Conservation (phyloP, 805 yeast species). For the Wickerhamomyces pijperi region DNA sequence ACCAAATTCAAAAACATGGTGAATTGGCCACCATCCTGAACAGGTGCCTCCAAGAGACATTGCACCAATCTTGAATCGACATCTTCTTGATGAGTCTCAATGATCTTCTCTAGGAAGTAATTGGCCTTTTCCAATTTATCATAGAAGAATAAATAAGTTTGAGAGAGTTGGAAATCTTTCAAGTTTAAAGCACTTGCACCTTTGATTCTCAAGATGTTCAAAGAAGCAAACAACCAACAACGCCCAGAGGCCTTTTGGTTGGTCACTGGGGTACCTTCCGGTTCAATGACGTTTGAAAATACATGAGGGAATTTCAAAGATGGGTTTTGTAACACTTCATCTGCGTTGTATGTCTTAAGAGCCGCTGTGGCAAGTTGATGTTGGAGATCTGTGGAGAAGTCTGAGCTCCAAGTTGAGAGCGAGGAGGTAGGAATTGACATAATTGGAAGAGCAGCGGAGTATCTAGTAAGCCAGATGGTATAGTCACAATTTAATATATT, state of each 20-base stretch:
- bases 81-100: constrained; percentile 55
- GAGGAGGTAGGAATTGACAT: constrained; percentile 7
- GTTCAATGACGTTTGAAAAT: constrained; percentile 27
- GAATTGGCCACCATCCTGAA: constrained; percentile 82
- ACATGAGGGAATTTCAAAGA: constrained; percentile 11
- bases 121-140: constrained; percentile 83
- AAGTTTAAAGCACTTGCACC: constrained; percentile 53
- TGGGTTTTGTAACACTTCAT: constrained; percentile 19
- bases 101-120: constrained; percentile 64
- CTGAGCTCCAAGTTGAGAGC: constrained; percentile 13
- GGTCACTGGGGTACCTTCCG: constrained; percentile 45
- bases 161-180: constrained; percentile 64
- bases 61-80: constrained; percentile 64
- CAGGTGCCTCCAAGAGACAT: constrained; percentile 53
- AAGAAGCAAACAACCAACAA: constrained; percentile 84
- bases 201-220: constrained; percentile 57
- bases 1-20: constrained; percentile 71
- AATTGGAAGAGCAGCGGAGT: constrained; percentile 1
- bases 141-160: constrained; percentile 69
- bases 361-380: constrained; percentile 25
- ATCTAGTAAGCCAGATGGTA: too few species aligned
- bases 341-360: constrained; percentile 24
- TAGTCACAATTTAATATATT: too few species aligned
- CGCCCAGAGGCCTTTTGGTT: constrained; percentile 72
- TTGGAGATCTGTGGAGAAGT: constrained; percentile 18